Conservation (phyloP, 2,329 filamentous ascomycete species). For the Podosphaera aphanis region DNA sequence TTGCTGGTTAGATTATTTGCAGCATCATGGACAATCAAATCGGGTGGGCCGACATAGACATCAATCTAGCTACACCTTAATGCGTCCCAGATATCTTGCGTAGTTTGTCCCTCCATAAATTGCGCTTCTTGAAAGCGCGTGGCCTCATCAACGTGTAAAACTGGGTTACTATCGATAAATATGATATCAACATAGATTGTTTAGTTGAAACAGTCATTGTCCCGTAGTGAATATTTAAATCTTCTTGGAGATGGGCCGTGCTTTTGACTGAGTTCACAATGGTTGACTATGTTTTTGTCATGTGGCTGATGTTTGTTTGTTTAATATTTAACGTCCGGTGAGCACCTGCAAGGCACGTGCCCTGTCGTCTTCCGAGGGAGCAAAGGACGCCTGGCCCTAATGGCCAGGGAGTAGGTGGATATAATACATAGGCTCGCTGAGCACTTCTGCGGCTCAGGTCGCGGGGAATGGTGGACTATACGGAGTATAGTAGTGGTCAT, state of each 20-base stretch:
- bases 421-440: too few relatives aligned
- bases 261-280: neutral
- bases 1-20: slow-evolving; percentile 3
- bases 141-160: slow-evolving; percentile 2
- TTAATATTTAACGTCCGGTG: too few relatives aligned
- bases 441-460: too few relatives aligned
- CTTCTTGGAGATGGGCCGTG: neutral
- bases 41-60: slow-evolving; percentile 2
- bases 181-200: slow-evolving; percentile 1
- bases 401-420: too few relatives aligned
- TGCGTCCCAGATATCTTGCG: neutral
- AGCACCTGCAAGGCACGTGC: too few relatives aligned
- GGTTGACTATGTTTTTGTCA: too few relatives aligned
- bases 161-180: slow-evolving; percentile 1
- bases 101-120: neutral
- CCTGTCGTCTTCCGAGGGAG: too few relatives aligned
- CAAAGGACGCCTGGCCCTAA: too few relatives aligned
- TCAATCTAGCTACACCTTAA: slow-evolving; percentile 2
- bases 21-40: slow-evolving; percentile 1
- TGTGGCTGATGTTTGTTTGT: too few relatives aligned
- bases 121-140: slow-evolving; percentile 1
- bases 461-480: too few relatives aligned
- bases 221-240: neutral
- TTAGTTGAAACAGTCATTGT: slow-evolving; percentile 1
- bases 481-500: too few relatives aligned